A percentile compares a stretch with the other conserved stretches of the same genome.
These are phyloP conservation scores for Tetradesmus lagerheimii DNA, from an alignment of 139 green algal species.

Conservation along the genomic window DNA sequence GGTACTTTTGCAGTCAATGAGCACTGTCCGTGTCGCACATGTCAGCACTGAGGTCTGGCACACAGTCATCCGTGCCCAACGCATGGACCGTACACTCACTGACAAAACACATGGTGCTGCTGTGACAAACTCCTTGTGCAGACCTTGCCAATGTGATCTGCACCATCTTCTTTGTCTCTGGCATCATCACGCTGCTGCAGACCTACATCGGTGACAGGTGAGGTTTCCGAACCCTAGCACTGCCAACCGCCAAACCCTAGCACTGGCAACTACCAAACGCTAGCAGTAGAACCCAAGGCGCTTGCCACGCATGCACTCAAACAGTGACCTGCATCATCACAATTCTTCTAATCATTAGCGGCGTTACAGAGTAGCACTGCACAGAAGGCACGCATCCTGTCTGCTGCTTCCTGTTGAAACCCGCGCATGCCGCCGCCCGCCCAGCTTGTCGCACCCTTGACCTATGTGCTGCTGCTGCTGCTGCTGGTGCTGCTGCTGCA, in stretches of 20 bases:
- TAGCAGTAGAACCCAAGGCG: neutral
- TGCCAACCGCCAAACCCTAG: neutral
- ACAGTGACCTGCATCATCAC: too few relatives aligned
- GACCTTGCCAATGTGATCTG: slow-evolving; percentile 50
- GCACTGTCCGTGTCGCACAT: too few relatives aligned
- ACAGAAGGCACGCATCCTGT: neutral
- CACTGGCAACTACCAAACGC: neutral
- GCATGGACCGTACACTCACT: too few relatives aligned
- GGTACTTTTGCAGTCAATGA: neutral
- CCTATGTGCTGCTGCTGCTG: neutral
- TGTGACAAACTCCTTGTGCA: neutral
- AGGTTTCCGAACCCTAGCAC: too few relatives aligned
- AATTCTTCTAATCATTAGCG: too few relatives aligned
- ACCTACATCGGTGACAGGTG: slow-evolving; percentile 64
- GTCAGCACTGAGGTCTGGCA: too few relatives aligned
- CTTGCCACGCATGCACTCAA: too few relatives aligned
- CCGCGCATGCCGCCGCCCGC: neutral
- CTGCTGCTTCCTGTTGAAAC: neutral
- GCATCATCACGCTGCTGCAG: slow-evolving; percentile 77
- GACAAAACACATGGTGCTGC: neutral
- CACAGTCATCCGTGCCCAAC: too few relatives aligned
- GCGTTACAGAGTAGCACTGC: too few relatives aligned
- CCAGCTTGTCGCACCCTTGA: too few relatives aligned
- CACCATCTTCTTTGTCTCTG: slow-evolving; percentile 76
- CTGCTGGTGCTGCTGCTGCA: slow-evolving; percentile 18